phyloP scores from a whole-genome alignment of 176 grass and related monocot genomes.

The Eleusine coracana region DNA sequence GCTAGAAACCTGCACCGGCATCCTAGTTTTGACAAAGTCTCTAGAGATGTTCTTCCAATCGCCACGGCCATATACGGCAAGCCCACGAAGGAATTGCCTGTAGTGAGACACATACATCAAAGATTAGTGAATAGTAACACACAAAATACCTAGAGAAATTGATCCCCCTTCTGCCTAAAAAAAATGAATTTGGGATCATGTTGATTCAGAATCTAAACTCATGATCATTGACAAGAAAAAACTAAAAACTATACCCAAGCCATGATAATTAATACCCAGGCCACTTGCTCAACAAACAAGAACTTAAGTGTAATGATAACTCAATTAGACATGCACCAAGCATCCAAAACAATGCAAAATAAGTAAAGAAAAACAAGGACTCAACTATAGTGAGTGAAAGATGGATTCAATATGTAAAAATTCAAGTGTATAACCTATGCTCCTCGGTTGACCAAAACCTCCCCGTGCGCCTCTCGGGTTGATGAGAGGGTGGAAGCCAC shows the following conservation, averaged over 20 bases:
- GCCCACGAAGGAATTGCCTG: slow-evolving; percentile 26
- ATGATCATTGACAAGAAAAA: neutral
- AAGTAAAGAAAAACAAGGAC: neutral
- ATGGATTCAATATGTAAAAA: neutral
- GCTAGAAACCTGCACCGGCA: slow-evolving; percentile 26
- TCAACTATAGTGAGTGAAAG: no score
- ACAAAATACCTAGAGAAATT: neutral
- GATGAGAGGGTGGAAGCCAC: neutral
- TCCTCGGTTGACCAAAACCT: slow-evolving; percentile 27
- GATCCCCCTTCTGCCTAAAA: no score
- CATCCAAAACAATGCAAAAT: neutral
- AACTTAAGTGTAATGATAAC: neutral
- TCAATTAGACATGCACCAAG: neutral
- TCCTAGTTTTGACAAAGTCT: slow-evolving; percentile 33
- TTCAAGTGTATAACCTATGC: slow-evolving; percentile 29
- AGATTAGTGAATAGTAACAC: neutral
- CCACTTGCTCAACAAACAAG: neutral
- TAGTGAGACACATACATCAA: neutral
- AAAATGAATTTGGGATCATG: neutral
- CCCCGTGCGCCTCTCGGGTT: neutral
- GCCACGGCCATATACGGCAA: neutral
- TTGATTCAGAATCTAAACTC: neutral
- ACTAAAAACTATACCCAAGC: neutral
- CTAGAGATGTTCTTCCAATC: slow-evolving; percentile 41
- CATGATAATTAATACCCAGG: neutral